phyloP scores from a whole-genome alignment of 257 asterid species.

The Agastache rugosa region DNA sequence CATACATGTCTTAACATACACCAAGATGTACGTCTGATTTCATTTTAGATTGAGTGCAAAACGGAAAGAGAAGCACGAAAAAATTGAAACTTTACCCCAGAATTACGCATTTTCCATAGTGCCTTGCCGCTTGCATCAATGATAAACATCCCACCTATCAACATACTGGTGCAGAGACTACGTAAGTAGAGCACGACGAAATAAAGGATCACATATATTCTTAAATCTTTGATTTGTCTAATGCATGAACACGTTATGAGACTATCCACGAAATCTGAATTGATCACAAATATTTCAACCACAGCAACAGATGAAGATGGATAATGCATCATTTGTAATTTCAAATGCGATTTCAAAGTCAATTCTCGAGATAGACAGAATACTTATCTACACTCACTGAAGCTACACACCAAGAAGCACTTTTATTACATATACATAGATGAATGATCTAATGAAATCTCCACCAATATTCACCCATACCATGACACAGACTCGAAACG shows the following conservation, averaged over 20 bases:
- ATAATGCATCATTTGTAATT: background rate
- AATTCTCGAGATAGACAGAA: background rate
- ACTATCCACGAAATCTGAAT: background rate
- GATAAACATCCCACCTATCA: constrained; percentile 63
- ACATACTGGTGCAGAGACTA: constrained; percentile 49
- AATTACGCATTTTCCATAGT: constrained; percentile 71
- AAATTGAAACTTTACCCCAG: constrained; percentile 60
- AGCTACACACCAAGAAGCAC: background rate
- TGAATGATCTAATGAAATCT: background rate
- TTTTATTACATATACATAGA: background rate
- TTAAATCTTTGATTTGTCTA: background rate
- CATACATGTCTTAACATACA: no score
- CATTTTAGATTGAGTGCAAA: background rate
- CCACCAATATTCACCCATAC: constrained; percentile 5
- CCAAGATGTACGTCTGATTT: background rate
- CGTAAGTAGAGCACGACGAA: constrained; percentile 12
- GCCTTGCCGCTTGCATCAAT: constrained; percentile 69
- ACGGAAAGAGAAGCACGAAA: background rate
- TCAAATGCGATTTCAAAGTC: background rate
- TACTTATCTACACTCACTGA: background rate
- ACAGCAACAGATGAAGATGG: background rate
- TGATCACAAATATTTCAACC: constrained; percentile 9
- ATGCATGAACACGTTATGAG: background rate
- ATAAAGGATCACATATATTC: background rate
- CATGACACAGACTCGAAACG: background rate